These are phyloP conservation scores for Talaromyces nanjingensis DNA, from an alignment of 495 filamentous ascomycete species.

Conservation along the genomic window DNA sequence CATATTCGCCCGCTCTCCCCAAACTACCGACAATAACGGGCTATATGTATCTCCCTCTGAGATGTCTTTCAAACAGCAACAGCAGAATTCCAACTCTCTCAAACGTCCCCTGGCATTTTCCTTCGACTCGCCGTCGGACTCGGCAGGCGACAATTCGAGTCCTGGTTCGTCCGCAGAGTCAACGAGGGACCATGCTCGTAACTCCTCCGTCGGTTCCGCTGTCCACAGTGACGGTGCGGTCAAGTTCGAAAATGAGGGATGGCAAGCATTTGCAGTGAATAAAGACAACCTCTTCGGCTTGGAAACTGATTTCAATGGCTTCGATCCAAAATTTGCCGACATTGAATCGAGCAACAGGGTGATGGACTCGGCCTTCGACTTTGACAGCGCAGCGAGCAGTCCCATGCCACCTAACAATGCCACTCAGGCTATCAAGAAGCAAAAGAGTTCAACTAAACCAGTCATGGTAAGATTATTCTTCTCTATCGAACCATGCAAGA, in stretches of 20 bases:
- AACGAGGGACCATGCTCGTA: constrained; percentile 32
- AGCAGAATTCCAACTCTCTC: constrained; percentile 29
- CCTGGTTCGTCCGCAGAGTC: constrained; percentile 40
- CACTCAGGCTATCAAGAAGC: constrained; percentile 20
- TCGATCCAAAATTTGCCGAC: constrained; percentile 31
- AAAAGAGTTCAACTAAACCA: constrained; percentile 22
- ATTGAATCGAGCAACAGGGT: constrained; percentile 50
- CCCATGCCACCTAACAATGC: constrained; percentile 46
- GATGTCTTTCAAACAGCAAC: constrained; percentile 22
- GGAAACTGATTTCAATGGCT: constrained; percentile 28
- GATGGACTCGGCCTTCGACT: constrained; percentile 63
- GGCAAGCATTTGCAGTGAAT: constrained; percentile 33
- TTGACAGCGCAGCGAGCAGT: constrained; percentile 62
- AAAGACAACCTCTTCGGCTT: constrained; percentile 35
- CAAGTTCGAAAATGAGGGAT: constrained; percentile 30
- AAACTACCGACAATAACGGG: constrained; percentile 6
- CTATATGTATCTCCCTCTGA: constrained; percentile 20
- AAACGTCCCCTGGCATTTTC: constrained; percentile 26
- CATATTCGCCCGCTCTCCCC: constrained; percentile 27
- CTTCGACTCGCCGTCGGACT: constrained; percentile 38
- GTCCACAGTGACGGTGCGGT: constrained; percentile 34
- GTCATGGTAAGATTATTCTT: constrained; percentile 8
- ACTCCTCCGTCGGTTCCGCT: constrained; percentile 34
- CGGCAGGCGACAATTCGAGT: constrained; percentile 33
- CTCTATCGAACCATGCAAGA: neutral